Base-by-base conservation (phyloP, 495 filamentous ascomycete genomes). In the Daldinia loculata region DNA sequence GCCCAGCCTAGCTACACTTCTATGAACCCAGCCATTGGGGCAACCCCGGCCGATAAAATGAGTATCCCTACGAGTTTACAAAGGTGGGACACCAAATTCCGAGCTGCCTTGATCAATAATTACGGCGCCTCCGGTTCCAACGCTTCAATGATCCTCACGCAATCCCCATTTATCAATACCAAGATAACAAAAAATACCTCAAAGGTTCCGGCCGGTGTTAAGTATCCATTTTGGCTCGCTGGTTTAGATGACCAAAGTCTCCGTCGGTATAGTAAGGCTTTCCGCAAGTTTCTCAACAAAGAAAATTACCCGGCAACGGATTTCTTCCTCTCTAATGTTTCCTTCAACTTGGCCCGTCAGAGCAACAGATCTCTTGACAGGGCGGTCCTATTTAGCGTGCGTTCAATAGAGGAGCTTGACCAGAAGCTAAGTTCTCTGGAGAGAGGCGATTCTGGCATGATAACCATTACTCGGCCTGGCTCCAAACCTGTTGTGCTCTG, bases 111-210 rank as follows among this genome's bases (percentile, higher is more conserved):
- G 1, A 80, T 89, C 51, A 86, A 84, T 65, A 86, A 83, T 61
- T 88, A 88, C 55, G 85, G 85, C 3, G 85, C 84, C 0, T 78
- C 82, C 0, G 85, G 85, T 1, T 80, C 74, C 52, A 88, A 84
- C 70, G 80, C 80, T 34, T 80, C 83, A 0, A 71, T 87, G 56
- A 63, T 88, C 8, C 68, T 85, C 5, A 59, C 66, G 0, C 63
- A 80, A 53, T 62, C 61, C 11, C 73, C 70, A n/a, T 64, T 86
- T 12, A 73, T 81, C 43, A 84, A 84, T 12, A 7, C 22, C 38
- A 58, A 48, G 17, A 32, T 39, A 4, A 32, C 43, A 6, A 55
- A 63, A 24, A 34, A 53, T 1, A 19, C 9, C 4, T 22, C 19
- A 1, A 36, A 81, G 79, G 19, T 12, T 24, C 29, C 26, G 41